phyloP scores from a whole-genome alignment of 2,329 filamentous ascomycete genomes.

The Ophiocordyceps camponoti-saundersi region DNA sequence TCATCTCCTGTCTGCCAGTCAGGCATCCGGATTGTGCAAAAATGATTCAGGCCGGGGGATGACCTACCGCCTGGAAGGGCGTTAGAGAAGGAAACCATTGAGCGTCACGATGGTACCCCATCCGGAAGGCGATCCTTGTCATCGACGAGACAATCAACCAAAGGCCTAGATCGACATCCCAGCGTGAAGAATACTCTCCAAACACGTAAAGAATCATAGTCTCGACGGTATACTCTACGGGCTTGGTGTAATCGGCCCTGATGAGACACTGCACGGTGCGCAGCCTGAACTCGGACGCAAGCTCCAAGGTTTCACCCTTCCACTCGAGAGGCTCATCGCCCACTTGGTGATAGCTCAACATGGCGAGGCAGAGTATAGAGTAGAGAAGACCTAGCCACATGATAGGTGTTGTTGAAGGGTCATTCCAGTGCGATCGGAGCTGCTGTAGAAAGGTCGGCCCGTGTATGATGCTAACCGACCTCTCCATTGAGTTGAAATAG shows the following conservation, averaged over 20 bases:
- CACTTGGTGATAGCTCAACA: conserved; percentile 64
- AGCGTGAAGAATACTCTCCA: conserved; percentile 55
- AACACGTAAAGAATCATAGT: conserved; percentile 61
- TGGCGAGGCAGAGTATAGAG: conserved; percentile 57
- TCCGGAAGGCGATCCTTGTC: conserved; percentile 43
- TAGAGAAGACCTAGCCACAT: conserved; percentile 70
- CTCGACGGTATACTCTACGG: conserved; percentile 60
- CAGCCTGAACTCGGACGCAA: conserved; percentile 47
- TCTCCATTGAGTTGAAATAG: conserved; percentile 74
- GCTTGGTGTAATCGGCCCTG: conserved; percentile 61
- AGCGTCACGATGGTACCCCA: conserved; percentile 66
- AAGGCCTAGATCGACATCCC: conserved; percentile 55
- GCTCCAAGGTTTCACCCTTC: conserved; percentile 44
- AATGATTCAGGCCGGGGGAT: neutral
- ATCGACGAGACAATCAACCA: conserved; percentile 39
- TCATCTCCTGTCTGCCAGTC: conserved; percentile 42
- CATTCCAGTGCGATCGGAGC: conserved; percentile 48
- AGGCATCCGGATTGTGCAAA: conserved; percentile 1
- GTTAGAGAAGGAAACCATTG: conserved; percentile 56
- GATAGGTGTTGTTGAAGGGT: conserved; percentile 53
- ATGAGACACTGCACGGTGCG: conserved; percentile 65
- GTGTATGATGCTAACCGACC: conserved; percentile 59
- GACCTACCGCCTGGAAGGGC: conserved; percentile 50
- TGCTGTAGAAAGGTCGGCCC: conserved; percentile 71
- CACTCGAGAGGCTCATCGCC: conserved; percentile 69